Conservation (phyloP, 2,329 filamentous ascomycete species). For the Fonsecaea monophora region DNA sequence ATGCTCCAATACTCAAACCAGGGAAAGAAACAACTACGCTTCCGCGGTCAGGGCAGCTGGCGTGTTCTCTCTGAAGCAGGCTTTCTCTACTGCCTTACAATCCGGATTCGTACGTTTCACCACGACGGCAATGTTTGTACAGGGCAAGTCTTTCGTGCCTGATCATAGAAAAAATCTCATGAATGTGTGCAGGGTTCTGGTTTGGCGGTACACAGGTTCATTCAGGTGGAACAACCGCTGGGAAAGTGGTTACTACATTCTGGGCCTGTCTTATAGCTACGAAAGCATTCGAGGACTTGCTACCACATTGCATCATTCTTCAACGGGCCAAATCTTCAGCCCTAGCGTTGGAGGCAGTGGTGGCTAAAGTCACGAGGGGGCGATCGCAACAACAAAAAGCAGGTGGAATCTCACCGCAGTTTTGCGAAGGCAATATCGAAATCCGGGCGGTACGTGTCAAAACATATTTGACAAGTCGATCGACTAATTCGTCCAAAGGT, state of each 20-base stretch:
- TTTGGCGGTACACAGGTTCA: constrained; percentile 76
- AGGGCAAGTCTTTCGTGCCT: constrained; percentile 46
- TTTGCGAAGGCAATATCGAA: constrained; percentile 71
- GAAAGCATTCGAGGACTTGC: constrained; percentile 73
- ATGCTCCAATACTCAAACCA: constrained; percentile 75
- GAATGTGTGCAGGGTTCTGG: constrained; percentile 71
- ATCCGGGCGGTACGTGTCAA: constrained; percentile 68
- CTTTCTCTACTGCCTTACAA: constrained; percentile 72
- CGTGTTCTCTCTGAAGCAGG: constrained; percentile 70
- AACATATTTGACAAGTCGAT: constrained; percentile 5
- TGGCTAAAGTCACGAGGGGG: constrained; percentile 44
- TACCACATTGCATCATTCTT: constrained; percentile 78
- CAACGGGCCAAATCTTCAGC: constrained; percentile 81
- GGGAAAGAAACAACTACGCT: constrained; percentile 72
- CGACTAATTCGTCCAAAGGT: constrained; percentile 59
- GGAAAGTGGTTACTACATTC: constrained; percentile 80
- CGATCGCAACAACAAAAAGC: constrained; percentile 41
- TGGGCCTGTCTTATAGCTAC: constrained; percentile 80
- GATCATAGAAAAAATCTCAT: constrained; percentile 9
- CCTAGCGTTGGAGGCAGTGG: constrained; percentile 62
- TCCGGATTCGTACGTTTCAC: constrained; percentile 76
- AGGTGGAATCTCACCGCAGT: constrained; percentile 44
- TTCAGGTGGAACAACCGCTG: constrained; percentile 64
- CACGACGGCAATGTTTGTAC: constrained; percentile 78
- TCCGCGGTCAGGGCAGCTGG: constrained; percentile 64